phyloP scores from a whole-genome alignment of 306 rosid genomes.

The Lotus japonicus region DNA sequence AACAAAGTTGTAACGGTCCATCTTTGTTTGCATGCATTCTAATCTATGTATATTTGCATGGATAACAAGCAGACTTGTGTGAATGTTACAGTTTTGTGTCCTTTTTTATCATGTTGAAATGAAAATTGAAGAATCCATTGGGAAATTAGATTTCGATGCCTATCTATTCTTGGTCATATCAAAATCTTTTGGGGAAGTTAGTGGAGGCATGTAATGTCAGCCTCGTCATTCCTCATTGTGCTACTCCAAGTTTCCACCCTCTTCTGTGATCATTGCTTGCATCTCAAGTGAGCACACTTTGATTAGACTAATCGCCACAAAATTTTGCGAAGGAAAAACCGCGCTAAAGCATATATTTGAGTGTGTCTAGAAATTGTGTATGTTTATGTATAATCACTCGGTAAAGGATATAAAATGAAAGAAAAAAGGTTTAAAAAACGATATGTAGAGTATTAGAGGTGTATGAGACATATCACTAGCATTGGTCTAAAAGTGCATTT shows the following conservation, averaged over 20 bases:
- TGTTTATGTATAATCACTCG: too few relatives aligned
- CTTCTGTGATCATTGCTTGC: slow-evolving; percentile 15
- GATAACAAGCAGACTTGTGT: not conserved
- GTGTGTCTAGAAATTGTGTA: too few relatives aligned
- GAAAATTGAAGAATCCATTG: not conserved
- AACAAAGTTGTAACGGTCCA: not conserved
- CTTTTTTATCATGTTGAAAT: not conserved
- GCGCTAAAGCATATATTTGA: too few relatives aligned
- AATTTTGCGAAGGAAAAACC: too few relatives aligned
- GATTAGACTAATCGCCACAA: too few relatives aligned
- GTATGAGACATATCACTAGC: too few relatives aligned
- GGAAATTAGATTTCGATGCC: not conserved
- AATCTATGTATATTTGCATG: not conserved
- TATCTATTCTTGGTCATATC: slow-evolving; percentile 5
- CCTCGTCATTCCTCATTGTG: not conserved
- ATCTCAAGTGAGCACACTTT: slow-evolving; percentile 17
- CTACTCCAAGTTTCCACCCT: not conserved
- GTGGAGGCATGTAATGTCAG: slow-evolving; percentile 31
- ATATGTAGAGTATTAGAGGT: too few relatives aligned
- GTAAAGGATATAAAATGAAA: too few relatives aligned
- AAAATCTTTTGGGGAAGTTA: slow-evolving; percentile 4
- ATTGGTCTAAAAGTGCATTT: too few relatives aligned
- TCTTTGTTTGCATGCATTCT: not conserved
- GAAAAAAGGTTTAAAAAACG: too few relatives aligned
- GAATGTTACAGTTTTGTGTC: not conserved